These are phyloP conservation scores for Penicillium verhagenii DNA, from an alignment of 495 filamentous ascomycete species.

Conservation along the genomic window DNA sequence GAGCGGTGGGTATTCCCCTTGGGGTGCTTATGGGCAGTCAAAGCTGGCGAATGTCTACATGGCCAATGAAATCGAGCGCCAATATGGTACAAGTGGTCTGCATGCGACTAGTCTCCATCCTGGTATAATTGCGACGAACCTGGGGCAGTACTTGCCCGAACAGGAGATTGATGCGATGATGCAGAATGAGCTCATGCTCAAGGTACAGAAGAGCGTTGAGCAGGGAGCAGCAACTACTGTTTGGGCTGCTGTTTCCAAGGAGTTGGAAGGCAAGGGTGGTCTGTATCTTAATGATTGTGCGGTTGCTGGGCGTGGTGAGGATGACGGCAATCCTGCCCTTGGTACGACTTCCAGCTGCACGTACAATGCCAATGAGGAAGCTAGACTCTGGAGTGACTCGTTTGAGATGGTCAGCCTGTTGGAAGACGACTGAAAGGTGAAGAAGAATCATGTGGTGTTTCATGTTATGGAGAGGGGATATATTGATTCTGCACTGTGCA, in stretches of 20 bases:
- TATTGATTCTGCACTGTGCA: background rate
- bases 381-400: slow-evolving; percentile 44
- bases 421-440: background rate
- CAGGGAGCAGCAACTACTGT: slow-evolving; percentile 46
- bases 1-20: slow-evolving; percentile 33
- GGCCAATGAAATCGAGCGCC: slow-evolving; percentile 47
- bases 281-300: slow-evolving; percentile 40
- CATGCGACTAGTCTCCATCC: slow-evolving; percentile 43
- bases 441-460: background rate
- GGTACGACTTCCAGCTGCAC: slow-evolving; percentile 36
- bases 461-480: background rate
- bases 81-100: slow-evolving; percentile 37
- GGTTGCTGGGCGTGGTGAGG: slow-evolving; percentile 18
- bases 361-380: slow-evolving; percentile 37
- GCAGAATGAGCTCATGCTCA: slow-evolving; percentile 22
- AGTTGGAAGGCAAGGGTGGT: slow-evolving; percentile 41
- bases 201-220: slow-evolving; percentile 31
- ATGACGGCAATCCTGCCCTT: slow-evolving; percentile 7
- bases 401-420: slow-evolving; percentile 41
- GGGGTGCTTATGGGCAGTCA: slow-evolving; percentile 35
- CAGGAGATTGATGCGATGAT: slow-evolving; percentile 18
- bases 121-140: slow-evolving; percentile 31
- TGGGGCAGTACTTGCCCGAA: slow-evolving; percentile 15
- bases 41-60: slow-evolving; percentile 44
- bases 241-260: slow-evolving; percentile 39